Evolutionary conservation across 805 yeast genomes (phyloP).

Genomic region (Maudiozyma turicensis): DNA sequence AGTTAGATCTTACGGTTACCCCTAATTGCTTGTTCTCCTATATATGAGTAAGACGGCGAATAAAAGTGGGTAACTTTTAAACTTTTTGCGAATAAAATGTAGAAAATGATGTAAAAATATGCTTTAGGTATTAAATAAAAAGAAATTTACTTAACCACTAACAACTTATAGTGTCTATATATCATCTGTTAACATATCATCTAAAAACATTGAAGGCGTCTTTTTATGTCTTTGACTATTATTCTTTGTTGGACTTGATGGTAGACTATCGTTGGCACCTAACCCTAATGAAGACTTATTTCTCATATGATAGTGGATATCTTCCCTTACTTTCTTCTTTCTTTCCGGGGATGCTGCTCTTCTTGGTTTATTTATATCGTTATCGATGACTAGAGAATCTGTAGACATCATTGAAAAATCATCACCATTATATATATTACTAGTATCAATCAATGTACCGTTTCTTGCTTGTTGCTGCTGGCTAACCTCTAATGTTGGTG

Average conservation of each 20-base stretch:
- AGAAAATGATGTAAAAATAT: no score
- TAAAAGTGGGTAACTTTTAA: no score
- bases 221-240: conserved; percentile 5
- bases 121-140: no score
- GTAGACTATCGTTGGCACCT: neutral
- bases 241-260: conserved; percentile 3
- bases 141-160: neutral
- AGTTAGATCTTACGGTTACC: no score
- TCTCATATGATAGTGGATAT: conserved; percentile 30
- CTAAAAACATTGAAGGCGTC: conserved; percentile 23
- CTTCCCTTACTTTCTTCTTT: conserved; percentile 18
- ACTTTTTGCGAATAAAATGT: no score
- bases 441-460: conserved; percentile 12
- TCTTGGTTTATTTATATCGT: conserved; percentile 16
- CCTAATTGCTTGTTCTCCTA: no score
- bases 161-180: neutral
- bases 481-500: conserved; percentile 74
- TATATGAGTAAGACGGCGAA: no score
- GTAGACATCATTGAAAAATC: neutral
- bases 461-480: conserved; percentile 28
- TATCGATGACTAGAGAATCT: neutral
- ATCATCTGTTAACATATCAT: conserved; percentile 15
- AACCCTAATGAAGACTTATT: conserved; percentile 30
- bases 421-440: neutral
- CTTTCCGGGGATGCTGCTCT: conserved; percentile 27